These are phyloP conservation scores for Thielaviopsis ethacetica DNA, from an alignment of 2,329 filamentous ascomycete species.

Conservation along the genomic window DNA sequence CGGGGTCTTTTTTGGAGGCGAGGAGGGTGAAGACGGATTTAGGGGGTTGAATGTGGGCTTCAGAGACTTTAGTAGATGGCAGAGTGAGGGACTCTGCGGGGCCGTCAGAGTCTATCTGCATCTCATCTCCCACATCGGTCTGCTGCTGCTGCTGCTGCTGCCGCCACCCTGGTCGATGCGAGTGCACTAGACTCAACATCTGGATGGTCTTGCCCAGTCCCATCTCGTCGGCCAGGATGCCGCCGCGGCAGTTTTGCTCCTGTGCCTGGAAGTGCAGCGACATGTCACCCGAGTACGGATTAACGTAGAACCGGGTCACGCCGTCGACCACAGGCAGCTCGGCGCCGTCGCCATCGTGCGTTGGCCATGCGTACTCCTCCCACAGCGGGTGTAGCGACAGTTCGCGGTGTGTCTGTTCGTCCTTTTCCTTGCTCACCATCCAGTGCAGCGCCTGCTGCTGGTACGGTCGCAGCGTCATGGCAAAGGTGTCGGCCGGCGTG, in stretches of 20 bases:
- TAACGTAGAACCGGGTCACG: slow-evolving; percentile 72
- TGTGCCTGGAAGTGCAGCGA: slow-evolving; percentile 84
- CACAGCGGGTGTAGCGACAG: slow-evolving; percentile 89
- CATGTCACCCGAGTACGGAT: slow-evolving; percentile 89
- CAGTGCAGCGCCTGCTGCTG: slow-evolving; percentile 91
- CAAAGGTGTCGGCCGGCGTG: slow-evolving; percentile 67
- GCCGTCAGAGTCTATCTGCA: background rate
- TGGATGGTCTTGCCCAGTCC: slow-evolving; percentile 96
- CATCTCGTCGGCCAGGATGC: slow-evolving; percentile 93
- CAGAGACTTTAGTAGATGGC: no score
- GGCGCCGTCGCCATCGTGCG: slow-evolving; percentile 72
- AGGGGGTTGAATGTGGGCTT: background rate
- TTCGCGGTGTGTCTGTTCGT: slow-evolving; percentile 53
- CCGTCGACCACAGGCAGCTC: slow-evolving; percentile 48
- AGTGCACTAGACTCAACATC: slow-evolving; percentile 87
- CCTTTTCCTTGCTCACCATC: slow-evolving; percentile 90
- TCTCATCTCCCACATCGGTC: background rate
- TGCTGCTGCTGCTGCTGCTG: background rate
- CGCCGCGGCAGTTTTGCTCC: slow-evolving; percentile 86
- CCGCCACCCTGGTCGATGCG: slow-evolving; percentile 36
- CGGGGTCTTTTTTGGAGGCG: slow-evolving; percentile 12
- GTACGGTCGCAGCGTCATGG: slow-evolving; percentile 72
- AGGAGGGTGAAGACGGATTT: slow-evolving; percentile 2
- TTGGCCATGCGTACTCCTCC: slow-evolving; percentile 89
- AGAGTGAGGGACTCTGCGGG: no score